phyloP scores from a whole-genome alignment of 2,329 filamentous ascomycete genomes.

The Raffaelea albimanens region DNA sequence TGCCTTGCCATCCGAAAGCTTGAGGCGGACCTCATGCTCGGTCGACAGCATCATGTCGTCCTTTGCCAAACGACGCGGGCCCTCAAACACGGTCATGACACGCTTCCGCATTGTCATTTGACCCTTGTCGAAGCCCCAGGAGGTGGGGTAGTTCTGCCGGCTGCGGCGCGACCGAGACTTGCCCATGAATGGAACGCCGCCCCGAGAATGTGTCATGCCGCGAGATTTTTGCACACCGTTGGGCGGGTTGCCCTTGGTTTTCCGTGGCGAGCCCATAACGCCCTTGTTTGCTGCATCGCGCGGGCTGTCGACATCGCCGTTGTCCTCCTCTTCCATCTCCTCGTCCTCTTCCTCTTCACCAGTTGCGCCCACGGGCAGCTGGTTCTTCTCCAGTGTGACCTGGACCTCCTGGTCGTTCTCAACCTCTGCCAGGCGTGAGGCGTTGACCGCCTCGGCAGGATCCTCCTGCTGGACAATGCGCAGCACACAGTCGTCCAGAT shows the following conservation, averaged over 20 bases:
- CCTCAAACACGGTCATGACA: conserved; percentile 87
- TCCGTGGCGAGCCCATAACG: conserved; percentile 35
- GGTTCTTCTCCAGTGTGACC: conserved; percentile 55
- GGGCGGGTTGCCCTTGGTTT: conserved; percentile 44
- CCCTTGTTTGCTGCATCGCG: not conserved
- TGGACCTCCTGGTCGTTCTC: conserved; percentile 54
- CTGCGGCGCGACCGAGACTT: conserved; percentile 71
- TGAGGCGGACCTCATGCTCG: conserved; percentile 85
- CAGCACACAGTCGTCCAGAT: conserved; percentile 71
- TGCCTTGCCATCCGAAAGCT: conserved; percentile 61
- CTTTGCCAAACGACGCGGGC: conserved; percentile 79
- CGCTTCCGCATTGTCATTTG: conserved; percentile 99
- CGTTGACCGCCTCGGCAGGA: conserved; percentile 59
- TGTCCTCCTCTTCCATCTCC: conserved; percentile 45
- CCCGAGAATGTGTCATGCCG: conserved; percentile 70
- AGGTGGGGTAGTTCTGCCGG: conserved; percentile 84
- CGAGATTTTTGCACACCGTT: conserved; percentile 57
- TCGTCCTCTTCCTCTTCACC: conserved; percentile 35
- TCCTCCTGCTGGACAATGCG: conserved; percentile 65
- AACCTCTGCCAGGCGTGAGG: conserved; percentile 54
- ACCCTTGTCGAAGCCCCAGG: conserved; percentile 84
- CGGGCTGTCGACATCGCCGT: conserved; percentile 45
- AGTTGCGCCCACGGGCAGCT: conserved; percentile 32
- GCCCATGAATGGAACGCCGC: conserved; percentile 49
- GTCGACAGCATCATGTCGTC: conserved; percentile 98